Evolutionary conservation across 2,329 filamentous ascomycete species (phyloP), one percentile per base, ranked within the genome.

Genomic region (Fusarium marasasianum): DNA sequence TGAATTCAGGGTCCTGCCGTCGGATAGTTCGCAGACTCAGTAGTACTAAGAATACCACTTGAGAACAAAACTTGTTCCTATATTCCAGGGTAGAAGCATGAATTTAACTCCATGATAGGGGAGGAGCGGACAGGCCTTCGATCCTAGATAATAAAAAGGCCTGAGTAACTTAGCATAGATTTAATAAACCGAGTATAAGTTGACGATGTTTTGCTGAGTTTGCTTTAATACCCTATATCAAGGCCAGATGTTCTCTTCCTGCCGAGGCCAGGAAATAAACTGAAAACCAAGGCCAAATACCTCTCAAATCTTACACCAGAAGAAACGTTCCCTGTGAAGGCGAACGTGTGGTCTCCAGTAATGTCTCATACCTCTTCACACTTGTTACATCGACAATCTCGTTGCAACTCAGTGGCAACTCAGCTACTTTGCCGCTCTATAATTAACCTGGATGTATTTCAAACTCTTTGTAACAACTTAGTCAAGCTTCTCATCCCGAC

Each of bases 81-180:
- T 24, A 11, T 24, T 5, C 8, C 22, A 41, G 14, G 15, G 41
- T 4, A 17, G n/a, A 24, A 24, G 22, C 22, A 43, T 43, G 5
- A 24, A 24, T 24, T 24, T 10, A 24, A 24, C n/a, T 17, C 41
- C 6, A 24, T 4, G 9, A n/a, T 10, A 24, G 41, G 8, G 22
- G 22, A 24, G 40, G 5, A n/a, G 14, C 1, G 22, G 6, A n/a
- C 14, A 11, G 13, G 40, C 0, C 1, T 43, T 43, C 6, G 0
- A n/a, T 6, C 15, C n/a, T 24, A 24, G 1, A 18, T 18, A 24
- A 18, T 5, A 12, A 18, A n/a, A n/a, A n/a, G 40, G 22, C 17
- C 17, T 24, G 2, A 6, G 1, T 24, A 4, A n/a, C 43, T 44
- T 17, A 7, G 15, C 17, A 26, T 4, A 6, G 20, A 8, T 26